Evolutionary conservation across 192 early-diverging fungal species (phyloP).

Genomic region (Backusella tarrabulga): DNA sequence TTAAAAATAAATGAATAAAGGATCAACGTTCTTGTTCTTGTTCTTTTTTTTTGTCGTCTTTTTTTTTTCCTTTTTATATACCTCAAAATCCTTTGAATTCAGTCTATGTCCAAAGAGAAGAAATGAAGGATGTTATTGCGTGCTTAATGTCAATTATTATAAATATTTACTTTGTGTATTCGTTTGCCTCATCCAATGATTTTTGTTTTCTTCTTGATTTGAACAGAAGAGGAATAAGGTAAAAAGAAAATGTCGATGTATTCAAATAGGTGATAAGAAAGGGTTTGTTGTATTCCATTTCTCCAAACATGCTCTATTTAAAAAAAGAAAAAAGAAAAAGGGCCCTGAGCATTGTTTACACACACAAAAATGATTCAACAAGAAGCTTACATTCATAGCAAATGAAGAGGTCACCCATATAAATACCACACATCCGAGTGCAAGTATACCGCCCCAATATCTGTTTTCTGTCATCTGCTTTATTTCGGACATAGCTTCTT

Average conservation of each 20-base stretch:
- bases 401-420: constrained; percentile 83
- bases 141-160: background rate
- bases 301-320: constrained; percentile 64
- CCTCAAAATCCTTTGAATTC: background rate
- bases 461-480: background rate
- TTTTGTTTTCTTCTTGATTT: background rate
- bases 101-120: background rate
- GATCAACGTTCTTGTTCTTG: background rate
- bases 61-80: background rate
- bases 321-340: background rate
- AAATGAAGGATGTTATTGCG: background rate
- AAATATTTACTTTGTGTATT: constrained; percentile 5
- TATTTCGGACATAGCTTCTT: background rate
- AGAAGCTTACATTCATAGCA: constrained; percentile 62
- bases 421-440: constrained; percentile 67
- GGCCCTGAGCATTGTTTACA: background rate
- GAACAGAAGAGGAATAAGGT: constrained; percentile 52
- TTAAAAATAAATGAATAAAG: background rate
- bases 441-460: constrained; percentile 49
- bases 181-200: background rate
- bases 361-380: background rate
- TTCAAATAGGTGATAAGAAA: constrained; percentile 83
- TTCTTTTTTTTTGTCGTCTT: background rate
- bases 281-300: constrained; percentile 69
- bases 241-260: constrained; percentile 75